Evolutionary conservation across 2,329 filamentous ascomycete species (phyloP), one percentile per base, ranked within the genome.

Genomic region (Penicillium sp.): DNA sequence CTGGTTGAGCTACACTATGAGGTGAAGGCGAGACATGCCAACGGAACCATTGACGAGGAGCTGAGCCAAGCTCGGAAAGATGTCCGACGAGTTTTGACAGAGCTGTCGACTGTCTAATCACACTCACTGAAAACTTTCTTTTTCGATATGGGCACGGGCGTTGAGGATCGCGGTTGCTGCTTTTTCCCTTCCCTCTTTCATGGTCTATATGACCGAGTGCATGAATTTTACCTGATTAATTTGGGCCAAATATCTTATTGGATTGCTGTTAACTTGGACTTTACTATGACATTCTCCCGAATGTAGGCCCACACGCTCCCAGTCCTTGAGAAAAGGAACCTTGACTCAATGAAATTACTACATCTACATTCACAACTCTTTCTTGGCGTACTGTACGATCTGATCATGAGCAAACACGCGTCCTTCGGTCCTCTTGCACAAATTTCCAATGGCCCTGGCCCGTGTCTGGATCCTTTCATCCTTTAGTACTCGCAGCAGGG

Each of bases 1-100:
- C 70, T 87, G 6, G 73, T 86, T 3, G 75, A 80, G 38, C 69
- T 86, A 47, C 84, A 86, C 61, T 76, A 82, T 52, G 73, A 75
- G 51, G 78, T 86, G 58, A 84, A 84, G 62, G 69, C 82, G 53
- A 78, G 77, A 56, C 73, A 76, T 64, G 72, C 73, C 31, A 62
- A 69, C 47, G 72, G 72, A 9, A 61, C 61, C n/a, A 66, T 82
- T 22, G 79, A 81, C 54, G 67, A 74, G 36, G 81, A 78, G 17
- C 65, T 86, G 36, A 70, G 69, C 28, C 74, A 78, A 52, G 80
- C 81, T 36, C 78, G 83, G 57, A 67, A 72, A 41, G 74, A 74
- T 30, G 82, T 86, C 9, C 67, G 70, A 36, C 61, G 64, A 17
- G 73, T 80, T 19, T 40, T 77, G 46, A 64, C 56, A 38, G 71